These are phyloP conservation scores for Pseudogymnoascus sp. DNA, from an alignment of 2,329 filamentous ascomycete species.

Conservation along the genomic window DNA sequence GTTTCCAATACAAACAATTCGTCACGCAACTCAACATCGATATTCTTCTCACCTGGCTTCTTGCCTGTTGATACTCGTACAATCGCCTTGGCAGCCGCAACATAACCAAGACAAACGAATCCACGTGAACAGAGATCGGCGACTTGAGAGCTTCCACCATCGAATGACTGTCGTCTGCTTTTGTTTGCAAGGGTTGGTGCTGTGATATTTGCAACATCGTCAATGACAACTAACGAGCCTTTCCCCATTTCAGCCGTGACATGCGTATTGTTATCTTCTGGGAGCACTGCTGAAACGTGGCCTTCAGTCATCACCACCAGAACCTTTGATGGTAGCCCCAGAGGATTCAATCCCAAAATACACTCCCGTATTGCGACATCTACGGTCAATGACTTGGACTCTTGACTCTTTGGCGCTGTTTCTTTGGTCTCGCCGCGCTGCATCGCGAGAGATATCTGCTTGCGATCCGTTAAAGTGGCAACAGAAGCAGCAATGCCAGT, in stretches of 20 bases:
- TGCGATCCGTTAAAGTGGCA: constrained; percentile 62
- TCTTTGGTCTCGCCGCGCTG: constrained; percentile 16
- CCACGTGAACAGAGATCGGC: constrained; percentile 55
- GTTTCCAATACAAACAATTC: constrained; percentile 86
- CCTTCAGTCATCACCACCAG: constrained; percentile 73
- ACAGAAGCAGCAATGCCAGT: constrained; percentile 71
- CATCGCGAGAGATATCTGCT: constrained; percentile 33
- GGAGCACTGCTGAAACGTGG: constrained; percentile 59
- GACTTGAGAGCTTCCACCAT: constrained; percentile 38
- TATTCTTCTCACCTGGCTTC: constrained; percentile 51
- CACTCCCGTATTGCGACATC: constrained; percentile 76
- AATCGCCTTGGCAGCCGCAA: constrained; percentile 68
- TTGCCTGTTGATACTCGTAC: constrained; percentile 42
- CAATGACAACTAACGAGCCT: constrained; percentile 73
- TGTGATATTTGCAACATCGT: constrained; percentile 52
- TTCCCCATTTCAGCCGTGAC: constrained; percentile 65
- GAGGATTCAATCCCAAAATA: constrained; percentile 75
- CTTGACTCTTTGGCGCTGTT: constrained; percentile 21
- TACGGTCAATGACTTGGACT: constrained; percentile 53
- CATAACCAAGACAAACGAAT: constrained; percentile 78
- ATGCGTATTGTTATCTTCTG: constrained; percentile 55
- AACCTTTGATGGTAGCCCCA: constrained; percentile 65
- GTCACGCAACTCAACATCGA: constrained; percentile 77
- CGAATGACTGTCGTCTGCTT: constrained; percentile 23
- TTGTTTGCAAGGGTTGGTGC: constrained; percentile 9